Evolutionary conservation across 1,284 basidiomycete species (phyloP).

Genomic region (Uromyces viciae-fabae): DNA sequence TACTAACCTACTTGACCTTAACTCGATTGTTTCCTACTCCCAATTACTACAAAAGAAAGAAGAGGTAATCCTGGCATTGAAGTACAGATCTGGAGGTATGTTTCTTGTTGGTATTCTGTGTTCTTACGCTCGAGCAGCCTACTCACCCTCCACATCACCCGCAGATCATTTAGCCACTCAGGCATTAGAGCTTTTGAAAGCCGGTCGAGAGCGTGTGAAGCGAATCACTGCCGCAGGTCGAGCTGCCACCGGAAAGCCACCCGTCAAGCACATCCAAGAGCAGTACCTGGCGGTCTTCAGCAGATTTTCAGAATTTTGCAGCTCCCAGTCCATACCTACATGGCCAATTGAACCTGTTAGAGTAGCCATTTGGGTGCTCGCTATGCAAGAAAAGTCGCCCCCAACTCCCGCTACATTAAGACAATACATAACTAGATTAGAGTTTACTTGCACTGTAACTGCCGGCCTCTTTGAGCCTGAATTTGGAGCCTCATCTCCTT

Average conservation of each 20-base stretch:
- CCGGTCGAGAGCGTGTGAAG: conserved; percentile 38
- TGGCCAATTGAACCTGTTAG: conserved; percentile 42
- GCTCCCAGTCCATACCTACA: conserved; percentile 33
- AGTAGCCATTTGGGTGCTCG: conserved; percentile 41
- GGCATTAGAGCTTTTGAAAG: conserved; percentile 32
- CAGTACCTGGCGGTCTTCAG: conserved; percentile 41
- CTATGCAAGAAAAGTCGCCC: conserved; percentile 44
- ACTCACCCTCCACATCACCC: background rate
- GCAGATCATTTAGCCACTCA: conserved; percentile 36
- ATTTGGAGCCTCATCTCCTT: conserved; percentile 34
- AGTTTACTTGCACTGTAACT: conserved; percentile 39
- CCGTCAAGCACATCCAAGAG: conserved; percentile 42
- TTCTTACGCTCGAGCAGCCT: background rate
- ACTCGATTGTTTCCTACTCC: conserved; percentile 31
- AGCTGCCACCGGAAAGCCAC: conserved; percentile 36
- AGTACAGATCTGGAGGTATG: conserved; percentile 35
- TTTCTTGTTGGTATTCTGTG: background rate
- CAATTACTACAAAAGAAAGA: conserved; percentile 32
- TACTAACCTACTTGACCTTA: conserved; percentile 21
- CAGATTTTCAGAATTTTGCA: conserved; percentile 32
- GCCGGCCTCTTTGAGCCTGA: conserved; percentile 33
- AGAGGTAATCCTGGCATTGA: conserved; percentile 29
- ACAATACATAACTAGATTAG: conserved; percentile 39
- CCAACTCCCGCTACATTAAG: conserved; percentile 36
- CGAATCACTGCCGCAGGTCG: conserved; percentile 36